Evolutionary conservation across 805 yeast genomes (phyloP).

Genomic region (Scheffersomyces stipitis): DNA sequence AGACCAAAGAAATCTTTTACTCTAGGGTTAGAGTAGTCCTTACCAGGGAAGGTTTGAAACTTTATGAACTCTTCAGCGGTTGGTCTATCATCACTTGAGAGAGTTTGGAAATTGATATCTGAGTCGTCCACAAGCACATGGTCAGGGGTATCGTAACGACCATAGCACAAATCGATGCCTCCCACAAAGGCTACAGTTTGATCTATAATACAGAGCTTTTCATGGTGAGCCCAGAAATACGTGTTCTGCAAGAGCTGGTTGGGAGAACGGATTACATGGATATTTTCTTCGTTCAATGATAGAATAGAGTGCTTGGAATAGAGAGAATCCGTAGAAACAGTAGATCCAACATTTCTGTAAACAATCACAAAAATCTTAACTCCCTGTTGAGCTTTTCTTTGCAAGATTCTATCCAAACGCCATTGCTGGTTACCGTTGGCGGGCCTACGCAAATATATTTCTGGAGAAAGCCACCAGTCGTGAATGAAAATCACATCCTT

Average conservation of each 20-base stretch:
- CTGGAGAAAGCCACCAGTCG: conserved; percentile 99
- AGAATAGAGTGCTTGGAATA: conserved; percentile 94
- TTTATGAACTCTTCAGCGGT: conserved; percentile 43
- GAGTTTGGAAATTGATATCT: conserved; percentile 30
- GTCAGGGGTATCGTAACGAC: conserved; percentile 95
- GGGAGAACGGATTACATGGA: conserved; percentile 91
- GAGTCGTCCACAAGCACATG: conserved; percentile 84
- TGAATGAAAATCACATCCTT: conserved; percentile 90
- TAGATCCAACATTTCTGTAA: conserved; percentile 90
- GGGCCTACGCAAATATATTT: conserved; percentile 87
- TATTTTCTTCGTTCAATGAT: conserved; percentile 74
- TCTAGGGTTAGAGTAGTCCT: conserved; percentile 95
- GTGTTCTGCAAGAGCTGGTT: conserved; percentile 92
- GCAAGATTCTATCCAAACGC: conserved; percentile 84
- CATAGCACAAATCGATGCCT: conserved; percentile 94
- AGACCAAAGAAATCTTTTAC: conserved; percentile 80
- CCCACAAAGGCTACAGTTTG: conserved; percentile 89
- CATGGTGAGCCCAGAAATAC: conserved; percentile 99
- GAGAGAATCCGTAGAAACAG: conserved; percentile 89
- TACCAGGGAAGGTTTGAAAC: conserved; percentile 86
- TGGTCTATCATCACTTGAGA: conserved; percentile 27
- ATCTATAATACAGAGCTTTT: conserved; percentile 83
- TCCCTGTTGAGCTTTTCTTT: conserved; percentile 90
- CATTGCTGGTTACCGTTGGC: conserved; percentile 93
- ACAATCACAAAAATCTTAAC: conserved; percentile 90